Percentiles rank a stretch among this genome's conserved stretches.
These are phyloP conservation scores for Pseudotulostoma volvatum DNA, from an alignment of 495 filamentous ascomycete genomes.

Conservation along the genomic window DNA sequence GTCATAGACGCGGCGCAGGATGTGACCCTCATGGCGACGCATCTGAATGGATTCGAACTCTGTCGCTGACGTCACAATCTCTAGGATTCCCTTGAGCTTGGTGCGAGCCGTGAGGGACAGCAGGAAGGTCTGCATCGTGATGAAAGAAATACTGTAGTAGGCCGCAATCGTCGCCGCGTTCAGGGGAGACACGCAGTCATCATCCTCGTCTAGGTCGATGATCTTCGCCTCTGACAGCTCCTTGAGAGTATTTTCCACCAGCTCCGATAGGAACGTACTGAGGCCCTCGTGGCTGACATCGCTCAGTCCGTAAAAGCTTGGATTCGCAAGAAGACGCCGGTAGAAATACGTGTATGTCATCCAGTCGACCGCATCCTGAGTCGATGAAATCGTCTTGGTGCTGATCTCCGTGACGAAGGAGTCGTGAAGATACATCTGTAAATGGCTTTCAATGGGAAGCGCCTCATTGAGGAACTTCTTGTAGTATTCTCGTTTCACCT, in stretches of 20 bases:
- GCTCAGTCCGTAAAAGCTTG: conserved; percentile 84
- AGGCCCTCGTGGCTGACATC: conserved; percentile 86
- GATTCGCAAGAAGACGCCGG: conserved; percentile 87
- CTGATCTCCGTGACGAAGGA: conserved; percentile 95
- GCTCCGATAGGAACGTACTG: conserved; percentile 84
- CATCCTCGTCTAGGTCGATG: conserved; percentile 91
- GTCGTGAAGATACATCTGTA: conserved; percentile 82
- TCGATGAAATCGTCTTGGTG: conserved; percentile 81
- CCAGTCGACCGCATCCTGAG: conserved; percentile 97
- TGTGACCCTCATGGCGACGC: conserved; percentile 75
- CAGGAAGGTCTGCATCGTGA: conserved; percentile 99
- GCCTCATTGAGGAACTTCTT: conserved; percentile 98
- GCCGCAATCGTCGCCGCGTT: conserved; percentile 96
- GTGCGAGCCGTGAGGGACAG: conserved; percentile 77
- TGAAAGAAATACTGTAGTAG: conserved; percentile 98
- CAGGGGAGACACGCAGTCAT: conserved; percentile 74
- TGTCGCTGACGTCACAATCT: conserved; percentile 92
- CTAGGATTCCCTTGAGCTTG: conserved; percentile 88
- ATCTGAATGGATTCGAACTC: conserved; percentile 96
- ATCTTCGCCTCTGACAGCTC: conserved; percentile 89
- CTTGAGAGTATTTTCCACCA: conserved; percentile 84
- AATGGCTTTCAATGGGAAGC: conserved; percentile 83
- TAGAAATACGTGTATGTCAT: conserved; percentile 98
- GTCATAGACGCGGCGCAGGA: conserved; percentile 86
- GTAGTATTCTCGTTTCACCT: conserved; percentile 92